Evolutionary conservation across 768 basidiomycete genomes (phyloP).

Genomic region (Lactifluus pinguis): DNA sequence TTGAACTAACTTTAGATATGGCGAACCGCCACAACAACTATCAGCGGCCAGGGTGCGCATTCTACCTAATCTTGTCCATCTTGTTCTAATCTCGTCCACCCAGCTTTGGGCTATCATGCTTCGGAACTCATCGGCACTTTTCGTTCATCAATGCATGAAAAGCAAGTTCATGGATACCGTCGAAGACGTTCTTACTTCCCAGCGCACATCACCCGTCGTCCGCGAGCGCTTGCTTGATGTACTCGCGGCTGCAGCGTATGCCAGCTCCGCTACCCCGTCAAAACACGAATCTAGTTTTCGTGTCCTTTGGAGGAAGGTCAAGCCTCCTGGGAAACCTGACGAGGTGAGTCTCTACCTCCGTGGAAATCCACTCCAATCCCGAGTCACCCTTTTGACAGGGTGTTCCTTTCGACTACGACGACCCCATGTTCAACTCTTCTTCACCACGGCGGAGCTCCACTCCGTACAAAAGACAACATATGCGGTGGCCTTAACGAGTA

Average conservation of each 20-base stretch:
- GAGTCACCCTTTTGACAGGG: conserved; percentile 34
- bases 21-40: conserved; percentile 17
- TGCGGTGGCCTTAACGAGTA: no score
- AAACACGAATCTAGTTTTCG: conserved; percentile 44
- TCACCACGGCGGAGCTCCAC: no score
- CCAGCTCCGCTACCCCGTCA: conserved; percentile 35
- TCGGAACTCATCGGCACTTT: conserved; percentile 64
- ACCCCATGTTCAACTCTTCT: conserved; percentile 25
- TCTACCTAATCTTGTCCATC: neutral
- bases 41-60: conserved; percentile 18
- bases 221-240: conserved; percentile 74
- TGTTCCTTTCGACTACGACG: conserved; percentile 67
- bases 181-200: conserved; percentile 60
- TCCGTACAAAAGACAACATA: no score
- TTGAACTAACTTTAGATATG: conserved; percentile 10
- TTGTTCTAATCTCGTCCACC: neutral
- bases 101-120: conserved; percentile 90
- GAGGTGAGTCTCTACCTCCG: conserved; percentile 36
- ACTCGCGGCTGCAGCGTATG: conserved; percentile 72
- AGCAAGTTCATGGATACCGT: conserved; percentile 75
- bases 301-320: conserved; percentile 72
- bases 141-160: conserved; percentile 58
- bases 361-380: neutral
- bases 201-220: conserved; percentile 69
- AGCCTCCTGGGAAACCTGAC: conserved; percentile 73